Evolutionary conservation across 352 stramenopile species (phyloP).

Genomic region (Phytophthora fragariaefolia): DNA sequence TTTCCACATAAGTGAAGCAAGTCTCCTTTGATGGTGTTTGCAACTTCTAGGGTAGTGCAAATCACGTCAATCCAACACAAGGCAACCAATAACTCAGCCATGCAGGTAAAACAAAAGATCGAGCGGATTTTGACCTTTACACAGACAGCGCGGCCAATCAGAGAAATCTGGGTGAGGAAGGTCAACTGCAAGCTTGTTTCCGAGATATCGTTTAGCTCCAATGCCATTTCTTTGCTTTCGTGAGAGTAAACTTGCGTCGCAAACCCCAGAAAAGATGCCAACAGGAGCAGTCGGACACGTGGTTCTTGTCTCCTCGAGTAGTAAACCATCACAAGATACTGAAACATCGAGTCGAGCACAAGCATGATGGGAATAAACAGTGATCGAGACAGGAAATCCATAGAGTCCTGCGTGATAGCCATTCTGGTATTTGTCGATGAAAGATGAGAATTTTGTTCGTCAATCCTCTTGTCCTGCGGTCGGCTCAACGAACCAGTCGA

Average conservation of each 20-base stretch:
- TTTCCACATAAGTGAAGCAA: background rate
- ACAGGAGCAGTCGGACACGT: conserved; percentile 26
- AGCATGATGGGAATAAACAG: conserved; percentile 39
- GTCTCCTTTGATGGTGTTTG: background rate
- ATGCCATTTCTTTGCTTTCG: conserved; percentile 15
- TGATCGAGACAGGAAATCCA: conserved; percentile 9
- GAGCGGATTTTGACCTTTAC: background rate
- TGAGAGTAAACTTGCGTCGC: conserved; percentile 24
- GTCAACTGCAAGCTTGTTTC: conserved; percentile 2
- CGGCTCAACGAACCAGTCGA: background rate
- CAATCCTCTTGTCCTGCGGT: background rate
- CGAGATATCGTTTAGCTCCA: conserved; percentile 30
- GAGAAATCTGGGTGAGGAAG: background rate
- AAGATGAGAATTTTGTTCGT: too few species aligned
- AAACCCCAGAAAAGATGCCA: conserved; percentile 25
- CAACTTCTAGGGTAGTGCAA: background rate
- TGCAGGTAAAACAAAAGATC: background rate
- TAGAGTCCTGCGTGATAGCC: conserved; percentile 9
- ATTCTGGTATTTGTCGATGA: too few species aligned
- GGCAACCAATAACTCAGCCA: background rate
- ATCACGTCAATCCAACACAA: background rate
- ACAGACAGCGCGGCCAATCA: background rate
- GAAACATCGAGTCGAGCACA: conserved; percentile 38
- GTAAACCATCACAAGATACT: conserved; percentile 41
- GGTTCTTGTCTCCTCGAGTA: conserved; percentile 28